Percentiles rank a stretch among this genome's conserved stretches.
phyloP scores from a whole-genome alignment of 1,139 yeast genomes.

The Kurtzmaniella quercitrusa region DNA sequence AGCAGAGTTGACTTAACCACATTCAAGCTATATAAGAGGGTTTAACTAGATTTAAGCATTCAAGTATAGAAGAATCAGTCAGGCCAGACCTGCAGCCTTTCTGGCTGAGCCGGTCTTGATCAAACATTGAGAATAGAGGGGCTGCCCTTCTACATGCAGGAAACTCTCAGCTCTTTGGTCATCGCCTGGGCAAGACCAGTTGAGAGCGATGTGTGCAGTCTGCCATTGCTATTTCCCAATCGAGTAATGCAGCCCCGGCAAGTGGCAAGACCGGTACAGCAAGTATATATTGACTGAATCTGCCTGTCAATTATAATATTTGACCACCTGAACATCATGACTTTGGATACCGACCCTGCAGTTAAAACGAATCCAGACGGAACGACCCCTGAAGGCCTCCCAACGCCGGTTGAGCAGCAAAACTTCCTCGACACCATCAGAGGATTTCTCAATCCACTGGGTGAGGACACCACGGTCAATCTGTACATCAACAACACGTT shows the following conservation, averaged over 20 bases:
- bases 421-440: conserved; percentile 14
- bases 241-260: background rate
- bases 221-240: background rate
- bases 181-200: too few relatives aligned
- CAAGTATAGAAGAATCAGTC: too few relatives aligned
- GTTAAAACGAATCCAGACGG: background rate
- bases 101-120: too few relatives aligned
- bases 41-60: too few relatives aligned
- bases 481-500: conserved; percentile 27
- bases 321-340: background rate
- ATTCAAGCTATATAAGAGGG: too few relatives aligned
- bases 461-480: conserved; percentile 23
- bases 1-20: too few relatives aligned
- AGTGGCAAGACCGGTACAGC: background rate
- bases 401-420: conserved; percentile 15
- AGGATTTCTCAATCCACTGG: conserved; percentile 25
- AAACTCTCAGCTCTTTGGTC: too few relatives aligned
- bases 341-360: background rate
- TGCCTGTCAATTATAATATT: background rate
- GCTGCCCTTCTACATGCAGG: too few relatives aligned
- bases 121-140: too few relatives aligned
- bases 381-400: background rate
- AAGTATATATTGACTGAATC: background rate
- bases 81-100: too few relatives aligned
- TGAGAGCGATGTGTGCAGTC: too few relatives aligned